These are phyloP conservation scores for Apodospora peruviana DNA, from an alignment of 495 filamentous ascomycete species.

Conservation along the genomic window DNA sequence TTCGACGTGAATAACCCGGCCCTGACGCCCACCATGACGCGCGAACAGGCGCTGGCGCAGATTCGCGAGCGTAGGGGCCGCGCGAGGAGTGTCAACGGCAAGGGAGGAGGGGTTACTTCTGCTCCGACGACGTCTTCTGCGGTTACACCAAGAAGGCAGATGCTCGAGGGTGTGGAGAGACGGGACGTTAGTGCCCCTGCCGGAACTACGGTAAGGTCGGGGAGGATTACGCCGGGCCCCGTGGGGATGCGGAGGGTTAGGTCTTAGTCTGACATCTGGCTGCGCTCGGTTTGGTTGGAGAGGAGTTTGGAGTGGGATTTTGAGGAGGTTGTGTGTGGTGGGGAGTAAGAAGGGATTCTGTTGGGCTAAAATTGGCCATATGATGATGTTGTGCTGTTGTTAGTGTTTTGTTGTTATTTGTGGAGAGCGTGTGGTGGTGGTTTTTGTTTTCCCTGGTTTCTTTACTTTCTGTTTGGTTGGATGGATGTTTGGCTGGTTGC, in stretches of 20 bases:
- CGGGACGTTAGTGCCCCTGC: constrained; percentile 40
- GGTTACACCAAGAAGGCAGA: constrained; percentile 39
- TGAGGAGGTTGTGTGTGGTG: too few relatives aligned
- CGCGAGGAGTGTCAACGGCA: constrained; percentile 23
- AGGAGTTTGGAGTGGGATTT: too few relatives aligned
- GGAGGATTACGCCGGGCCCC: neutral
- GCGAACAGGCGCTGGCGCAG: constrained; percentile 52
- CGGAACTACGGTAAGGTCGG: neutral
- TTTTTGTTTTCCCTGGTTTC: too few relatives aligned
- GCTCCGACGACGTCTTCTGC: constrained; percentile 2
- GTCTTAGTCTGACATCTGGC: too few relatives aligned
- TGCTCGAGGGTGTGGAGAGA: constrained; percentile 23
- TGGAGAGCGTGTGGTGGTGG: too few relatives aligned
- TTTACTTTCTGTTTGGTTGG: too few relatives aligned
- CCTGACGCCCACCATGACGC: constrained; percentile 49
- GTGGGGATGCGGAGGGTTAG: neutral
- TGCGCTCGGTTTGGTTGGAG: too few relatives aligned
- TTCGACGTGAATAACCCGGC: constrained; percentile 46
- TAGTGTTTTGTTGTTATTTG: too few relatives aligned
- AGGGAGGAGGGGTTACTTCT: neutral
- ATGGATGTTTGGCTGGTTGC: neutral
- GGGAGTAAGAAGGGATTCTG: too few relatives aligned
- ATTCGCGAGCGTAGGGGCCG: constrained; percentile 49
- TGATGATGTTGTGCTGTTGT: too few relatives aligned
- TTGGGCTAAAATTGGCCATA: too few relatives aligned